Base-by-base conservation (phyloP, 1,139 yeast species). In the Geotrichum phurueaensis region DNA sequence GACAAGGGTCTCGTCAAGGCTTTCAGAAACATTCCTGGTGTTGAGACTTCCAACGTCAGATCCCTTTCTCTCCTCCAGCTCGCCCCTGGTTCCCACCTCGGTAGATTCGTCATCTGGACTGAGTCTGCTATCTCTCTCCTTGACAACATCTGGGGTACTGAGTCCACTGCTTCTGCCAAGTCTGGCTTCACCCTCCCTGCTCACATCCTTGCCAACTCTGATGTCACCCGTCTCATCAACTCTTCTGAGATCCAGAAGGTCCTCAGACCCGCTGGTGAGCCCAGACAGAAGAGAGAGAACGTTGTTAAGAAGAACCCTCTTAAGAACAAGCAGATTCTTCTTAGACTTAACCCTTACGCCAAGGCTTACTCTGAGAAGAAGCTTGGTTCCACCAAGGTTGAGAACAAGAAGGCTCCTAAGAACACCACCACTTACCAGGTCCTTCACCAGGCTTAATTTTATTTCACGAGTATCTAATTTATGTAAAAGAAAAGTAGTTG, bases 61-160 rank as follows among this genome's bases (percentile, higher is more conserved):
- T 84, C 94, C 78, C 86, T 94, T 78, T 95, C 95, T 83, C 85
- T 95, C 77, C 89, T 95, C 80, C 98, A 94, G 85, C 89, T 94
- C 78, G 99, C 99, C 73, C 99, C 99, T 81, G 99, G 99, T 88
- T 96, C 98, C 78, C 99, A 94, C 86, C 85, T 94, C 76, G 99
- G 99, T 84, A 92, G 99, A 86, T 94, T 94, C 78, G 88, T 95
- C 78, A 89, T 94, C 90, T 94, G 99, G 99, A 92, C 99, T 77
- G 96, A 91, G 84, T 83, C 91, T 79, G 99, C 99, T 77, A 90
- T 94, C 80, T 89, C 92, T 78, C 87, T 94, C 76, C 87, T 94
- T 78, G 99, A 94, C 84, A 83, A 94, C 71, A 89, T 95, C 84
- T 94, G 95, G 95, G 96, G 96, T 79, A 85, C 97, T 70, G 96